These are phyloP conservation scores for Violaceomyces palustris DNA, from an alignment of 1,284 basidiomycete genomes.

Conservation along the genomic window DNA sequence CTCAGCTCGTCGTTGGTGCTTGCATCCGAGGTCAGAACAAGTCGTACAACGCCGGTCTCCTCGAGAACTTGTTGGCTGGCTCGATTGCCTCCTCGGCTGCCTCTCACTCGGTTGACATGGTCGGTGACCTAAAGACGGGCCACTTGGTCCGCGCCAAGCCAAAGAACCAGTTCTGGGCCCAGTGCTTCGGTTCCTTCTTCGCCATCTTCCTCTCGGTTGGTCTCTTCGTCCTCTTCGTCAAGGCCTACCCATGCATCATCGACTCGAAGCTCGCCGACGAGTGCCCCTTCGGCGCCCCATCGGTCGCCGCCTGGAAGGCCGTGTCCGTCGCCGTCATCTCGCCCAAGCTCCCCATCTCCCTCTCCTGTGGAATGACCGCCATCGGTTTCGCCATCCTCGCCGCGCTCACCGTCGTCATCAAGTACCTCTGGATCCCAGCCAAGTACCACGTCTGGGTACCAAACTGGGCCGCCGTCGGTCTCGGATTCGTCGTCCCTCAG, in stretches of 20 bases:
- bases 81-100: constrained; percentile 62
- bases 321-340: constrained; percentile 60
- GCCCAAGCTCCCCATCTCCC: constrained; percentile 30
- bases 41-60: constrained; percentile 57
- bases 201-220: constrained; percentile 32
- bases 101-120: constrained; percentile 66
- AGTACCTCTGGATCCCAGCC: constrained; percentile 60
- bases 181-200: constrained; percentile 49
- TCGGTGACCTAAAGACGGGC: constrained; percentile 68
- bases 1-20: constrained; percentile 44
- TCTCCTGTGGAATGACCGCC: constrained; percentile 60
- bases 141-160: constrained; percentile 67
- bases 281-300: constrained; percentile 63
- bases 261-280: constrained; percentile 47
- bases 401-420: constrained; percentile 58
- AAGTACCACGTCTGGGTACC: constrained; percentile 61
- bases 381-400: constrained; percentile 60
- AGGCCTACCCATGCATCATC: constrained; percentile 64
- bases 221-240: constrained; percentile 49
- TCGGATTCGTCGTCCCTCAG: constrained; percentile 59
- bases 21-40: constrained; percentile 51
- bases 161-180: constrained; percentile 63
- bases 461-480: constrained; percentile 65
- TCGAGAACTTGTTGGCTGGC: constrained; percentile 62
- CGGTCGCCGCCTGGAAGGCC: constrained; percentile 63